Evolutionary conservation across 148 eudicot species (phyloP).

Genomic region (Rhododendron vialii): DNA sequence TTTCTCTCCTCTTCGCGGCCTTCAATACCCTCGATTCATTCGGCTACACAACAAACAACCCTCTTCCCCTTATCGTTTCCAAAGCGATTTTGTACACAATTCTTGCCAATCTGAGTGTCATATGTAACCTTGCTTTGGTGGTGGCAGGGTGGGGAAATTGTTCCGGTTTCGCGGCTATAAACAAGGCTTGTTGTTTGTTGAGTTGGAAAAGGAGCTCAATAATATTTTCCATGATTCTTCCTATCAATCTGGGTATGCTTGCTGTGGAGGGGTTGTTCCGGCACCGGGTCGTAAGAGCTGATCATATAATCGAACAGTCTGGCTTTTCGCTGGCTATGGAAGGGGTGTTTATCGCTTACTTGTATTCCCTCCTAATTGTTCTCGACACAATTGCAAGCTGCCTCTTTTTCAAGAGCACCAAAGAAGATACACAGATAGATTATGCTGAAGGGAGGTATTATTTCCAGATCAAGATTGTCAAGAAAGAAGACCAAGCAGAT

Average conservation of each 20-base stretch:
- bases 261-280: slow-evolving; percentile 17
- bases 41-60: slow-evolving; percentile 1
- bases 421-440: not conserved
- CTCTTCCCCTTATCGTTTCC: not conserved
- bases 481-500: not conserved
- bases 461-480: slow-evolving; percentile 1
- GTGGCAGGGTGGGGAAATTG: slow-evolving; percentile 9
- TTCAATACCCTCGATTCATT: not conserved
- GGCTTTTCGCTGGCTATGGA: slow-evolving; percentile 14
- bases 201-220: slow-evolving; percentile 10
- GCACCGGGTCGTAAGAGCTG: slow-evolving; percentile 4
- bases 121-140: slow-evolving; percentile 21
- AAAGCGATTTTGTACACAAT: slow-evolving; percentile 3
- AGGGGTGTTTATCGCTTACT: slow-evolving; percentile 11
- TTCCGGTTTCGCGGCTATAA: slow-evolving; percentile 4
- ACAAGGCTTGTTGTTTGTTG: slow-evolving; percentile 13
- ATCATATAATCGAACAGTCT: not conserved
- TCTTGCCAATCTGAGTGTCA: not conserved
- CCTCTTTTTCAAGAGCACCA: slow-evolving; percentile 15
- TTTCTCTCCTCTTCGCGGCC: not conserved
- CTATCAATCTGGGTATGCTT: slow-evolving; percentile 16
- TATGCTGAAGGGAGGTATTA: not conserved
- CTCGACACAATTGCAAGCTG: slow-evolving; percentile 17
- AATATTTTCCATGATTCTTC: slow-evolving; percentile 1
- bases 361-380: slow-evolving; percentile 18